These are phyloP conservation scores for Phytopythium chamaehyphon DNA, from an alignment of 352 stramenopile species.

Conservation along the genomic window DNA sequence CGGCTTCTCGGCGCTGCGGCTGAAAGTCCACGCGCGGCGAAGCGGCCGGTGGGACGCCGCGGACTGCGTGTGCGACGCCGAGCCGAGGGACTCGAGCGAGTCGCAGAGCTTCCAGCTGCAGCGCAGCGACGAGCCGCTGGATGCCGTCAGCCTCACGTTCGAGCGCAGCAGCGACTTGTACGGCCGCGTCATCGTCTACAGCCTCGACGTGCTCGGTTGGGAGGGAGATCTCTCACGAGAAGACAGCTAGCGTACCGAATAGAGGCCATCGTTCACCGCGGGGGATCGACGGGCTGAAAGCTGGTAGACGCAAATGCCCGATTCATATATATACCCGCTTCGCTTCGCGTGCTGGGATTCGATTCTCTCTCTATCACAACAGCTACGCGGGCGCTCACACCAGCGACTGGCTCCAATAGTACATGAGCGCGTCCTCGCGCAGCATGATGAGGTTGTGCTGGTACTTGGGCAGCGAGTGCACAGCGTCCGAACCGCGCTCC, in stretches of 20 bases:
- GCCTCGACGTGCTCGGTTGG: slow-evolving; percentile 35
- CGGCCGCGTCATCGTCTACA: slow-evolving; percentile 66
- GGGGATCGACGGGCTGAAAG: too few relatives aligned
- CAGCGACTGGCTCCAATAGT: slow-evolving; percentile 83
- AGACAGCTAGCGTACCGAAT: neutral
- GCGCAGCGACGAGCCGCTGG: slow-evolving; percentile 12
- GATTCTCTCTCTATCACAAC: too few relatives aligned
- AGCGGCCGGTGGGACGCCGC: slow-evolving; percentile 20
- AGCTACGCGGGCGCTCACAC: slow-evolving; percentile 16
- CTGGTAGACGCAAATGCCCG: neutral
- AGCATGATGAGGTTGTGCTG: slow-evolving; percentile 82
- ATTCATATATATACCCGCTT: neutral
- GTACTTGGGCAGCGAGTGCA: slow-evolving; percentile 82
- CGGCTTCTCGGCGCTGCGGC: slow-evolving; percentile 65
- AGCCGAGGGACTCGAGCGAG: slow-evolving; percentile 50
- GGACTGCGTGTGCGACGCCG: slow-evolving; percentile 16
- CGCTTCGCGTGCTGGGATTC: neutral
- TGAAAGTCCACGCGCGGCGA: slow-evolving; percentile 31
- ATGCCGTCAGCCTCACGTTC: slow-evolving; percentile 48
- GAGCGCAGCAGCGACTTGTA: slow-evolving; percentile 70
- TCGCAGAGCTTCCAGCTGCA: slow-evolving; percentile 40
- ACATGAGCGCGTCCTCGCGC: slow-evolving; percentile 83
- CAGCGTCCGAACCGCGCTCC: slow-evolving; percentile 50
- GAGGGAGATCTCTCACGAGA: slow-evolving; percentile 10
- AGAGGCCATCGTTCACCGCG: too few relatives aligned